Evolutionary conservation across 176 grass and related monocot genomes (phyloP), one percentile per base, ranked within the genome.

Genomic region (Oryza meyeriana): DNA sequence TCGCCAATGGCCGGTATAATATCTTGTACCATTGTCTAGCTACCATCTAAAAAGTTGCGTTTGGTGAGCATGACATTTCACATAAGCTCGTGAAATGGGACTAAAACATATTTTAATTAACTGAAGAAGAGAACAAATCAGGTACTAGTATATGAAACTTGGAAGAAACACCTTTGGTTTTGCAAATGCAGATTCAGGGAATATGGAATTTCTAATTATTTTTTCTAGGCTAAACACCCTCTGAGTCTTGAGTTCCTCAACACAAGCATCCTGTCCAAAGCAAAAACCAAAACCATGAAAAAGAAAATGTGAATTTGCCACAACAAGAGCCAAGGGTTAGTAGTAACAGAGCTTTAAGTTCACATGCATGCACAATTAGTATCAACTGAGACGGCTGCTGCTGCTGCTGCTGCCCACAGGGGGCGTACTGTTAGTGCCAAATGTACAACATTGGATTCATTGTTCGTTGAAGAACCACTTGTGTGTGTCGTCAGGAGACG

Each of bases 371-470:
- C 29, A 48, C 55, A 59, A 59, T 59, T 25, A 59, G 55, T 25
- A 59, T 59, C 55, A 25, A 59, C 42, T 52, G 44, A 27, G n/a
- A 16, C 74, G 16, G 16, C 27, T 22, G 28, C 36, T 26, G 6
- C 30, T 14, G 6, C 30, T 16, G 74, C 52, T 64, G 63, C 63
- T 36, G 68, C 69, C 50, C 55, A 64, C 8, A 63, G 20, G 61
- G 32, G 75, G 45, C 1, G 13, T 63, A 85, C 12, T 82, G 87
- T 82, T 77, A 86, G 67, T 44, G 40, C 35, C 44, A 67, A 72
- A 90, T 90, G 67, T 86, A 90, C 71, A 85, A 75, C 83, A 68
- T 72, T 14, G 78, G 83, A 85, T 76, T 25, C 47, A 33, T 40
- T 40, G 72, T 50, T 72, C 72, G 66, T 45, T 10, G 33, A 75